Evolutionary conservation across 2,329 filamentous ascomycete species (phyloP), one percentile per base, ranked within the genome.

Genomic region (Hypomyces perniciosus): DNA sequence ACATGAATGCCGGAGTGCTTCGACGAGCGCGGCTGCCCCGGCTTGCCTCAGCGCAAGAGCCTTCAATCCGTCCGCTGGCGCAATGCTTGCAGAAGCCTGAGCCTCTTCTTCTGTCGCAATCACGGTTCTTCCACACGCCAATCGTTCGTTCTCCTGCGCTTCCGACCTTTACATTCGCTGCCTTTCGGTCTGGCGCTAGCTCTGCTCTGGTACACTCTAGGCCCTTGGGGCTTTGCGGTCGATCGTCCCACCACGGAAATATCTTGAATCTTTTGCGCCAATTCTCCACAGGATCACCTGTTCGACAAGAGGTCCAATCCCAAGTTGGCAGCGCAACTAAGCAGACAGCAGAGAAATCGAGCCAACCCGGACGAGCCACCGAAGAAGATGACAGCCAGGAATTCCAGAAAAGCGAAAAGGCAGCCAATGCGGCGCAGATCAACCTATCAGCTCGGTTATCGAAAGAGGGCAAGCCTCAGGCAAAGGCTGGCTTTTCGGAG

Each of bases 401-500:
- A 12, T 80, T 81, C 42, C 74, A 81, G 48, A 79, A 85, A 60
- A 91, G 88, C 52, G 92, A 95, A 65, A 92, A 86, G 68, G 93
- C 91, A 33, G 81, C 85, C 9, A 84, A 90, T 62, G 93, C 91
- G 8, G 87, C 91, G 2, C 86, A 97, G 63, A 78, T 99, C 59
- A 95, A 99, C 65, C 74, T 97, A 60, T 85, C 85, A 56, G 93
- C 93, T 10, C 88, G 88, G 57, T 74, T 99, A 45, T 90, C 88
- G 42, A 96, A 91, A 65, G 89, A 95, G 57, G 86, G 88, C 20
- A 83, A 83, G 59, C 66, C 70, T 6, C 66, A 72, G 41, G 72
- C 73, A 20, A 76, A 72, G 54, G 82, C 86, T 26, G 86, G 87
- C 8, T 74, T 84, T 56, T 74, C 73, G 9, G 93, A 99, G 70